Evolutionary conservation across 257 asterid genomes (phyloP), one percentile per base, ranked within the genome.

Genomic region (Plantago major): DNA sequence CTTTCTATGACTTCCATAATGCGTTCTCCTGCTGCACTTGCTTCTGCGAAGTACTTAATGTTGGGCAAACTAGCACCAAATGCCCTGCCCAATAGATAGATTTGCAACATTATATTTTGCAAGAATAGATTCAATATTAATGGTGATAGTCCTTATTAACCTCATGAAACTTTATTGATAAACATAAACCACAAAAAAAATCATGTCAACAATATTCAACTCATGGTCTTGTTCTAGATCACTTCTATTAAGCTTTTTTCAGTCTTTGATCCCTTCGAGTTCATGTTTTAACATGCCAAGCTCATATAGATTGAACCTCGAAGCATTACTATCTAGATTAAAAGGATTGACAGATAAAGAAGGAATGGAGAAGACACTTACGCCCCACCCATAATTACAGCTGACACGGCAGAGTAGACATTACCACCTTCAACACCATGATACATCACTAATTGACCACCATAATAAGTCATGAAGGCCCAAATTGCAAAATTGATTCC

Each of bases 1-100:
- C 97, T 60, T 42, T 74, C 52, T 11, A 89, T 86, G 62, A 92
- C 75, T 58, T 80, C 84, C 78, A 59, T 71, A 48, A 92, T 80
- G 2, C 95, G 81, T 50, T 86, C 95, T 1, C 86, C 83, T 0
- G 93, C 89, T 4, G 87, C 88, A 47, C 81, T 78, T 3, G 97
- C 97, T 42, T 92, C 98, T 0, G 87, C 77, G 46, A 92, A 82
- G 79, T 86, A 77, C 69, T 70, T 84, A 1, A 89, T 13, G 66
- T 81, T 89, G 53, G 96, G 86, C 60, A 92, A 70, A 42, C 78
- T 81, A 12, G 90, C 71, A 59, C 90, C 90, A 49, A 83, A 37
- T 56, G 90, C 42, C 62, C 90, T 83, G 78, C 51, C 40, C 40
- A 33, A 33, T 33, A 33, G 6, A 33, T 33, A 33, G 40, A 1